Conservation (phyloP, 139 green algal species). For the Nannochloris sp. region DNA sequence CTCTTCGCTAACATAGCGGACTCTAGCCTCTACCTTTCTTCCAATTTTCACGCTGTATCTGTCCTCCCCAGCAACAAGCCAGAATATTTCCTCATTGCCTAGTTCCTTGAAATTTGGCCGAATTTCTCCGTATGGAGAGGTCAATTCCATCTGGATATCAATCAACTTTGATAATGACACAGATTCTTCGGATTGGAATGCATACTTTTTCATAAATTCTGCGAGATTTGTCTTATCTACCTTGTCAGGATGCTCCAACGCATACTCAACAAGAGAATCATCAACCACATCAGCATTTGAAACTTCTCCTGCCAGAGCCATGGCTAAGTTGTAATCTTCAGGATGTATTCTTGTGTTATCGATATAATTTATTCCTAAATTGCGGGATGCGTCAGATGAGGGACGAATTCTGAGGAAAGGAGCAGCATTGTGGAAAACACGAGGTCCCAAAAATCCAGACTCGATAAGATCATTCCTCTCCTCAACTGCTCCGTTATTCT, state of each 20-base stretch:
- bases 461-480: conserved; percentile 34
- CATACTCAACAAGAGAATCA: conserved; percentile 24
- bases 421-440: conserved; percentile 63
- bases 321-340: conserved; percentile 37
- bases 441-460: conserved; percentile 27
- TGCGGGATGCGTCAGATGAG: conserved; percentile 28
- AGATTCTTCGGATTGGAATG: background rate
- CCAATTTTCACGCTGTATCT: conserved; percentile 34
- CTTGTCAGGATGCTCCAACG: conserved; percentile 16
- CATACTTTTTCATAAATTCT: conserved; percentile 2
- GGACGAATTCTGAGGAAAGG: conserved; percentile 54
- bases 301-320: conserved; percentile 16
- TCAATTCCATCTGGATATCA: conserved; percentile 61
- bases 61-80: conserved; percentile 39
- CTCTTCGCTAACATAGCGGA: conserved; percentile 18
- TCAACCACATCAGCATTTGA: conserved; percentile 9
- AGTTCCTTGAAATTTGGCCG: conserved; percentile 14
- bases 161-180: conserved; percentile 41
- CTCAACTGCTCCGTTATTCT: conserved; percentile 21
- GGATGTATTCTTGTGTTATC: conserved; percentile 77
- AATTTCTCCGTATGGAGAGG: conserved; percentile 47
- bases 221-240: conserved; percentile 29
- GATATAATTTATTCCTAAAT: conserved; percentile 55
- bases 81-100: conserved; percentile 43
- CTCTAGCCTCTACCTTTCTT: conserved; percentile 33